Base-by-base conservation (phyloP, 257 asterid genomes). In the Scutellaria galericulata region DNA sequence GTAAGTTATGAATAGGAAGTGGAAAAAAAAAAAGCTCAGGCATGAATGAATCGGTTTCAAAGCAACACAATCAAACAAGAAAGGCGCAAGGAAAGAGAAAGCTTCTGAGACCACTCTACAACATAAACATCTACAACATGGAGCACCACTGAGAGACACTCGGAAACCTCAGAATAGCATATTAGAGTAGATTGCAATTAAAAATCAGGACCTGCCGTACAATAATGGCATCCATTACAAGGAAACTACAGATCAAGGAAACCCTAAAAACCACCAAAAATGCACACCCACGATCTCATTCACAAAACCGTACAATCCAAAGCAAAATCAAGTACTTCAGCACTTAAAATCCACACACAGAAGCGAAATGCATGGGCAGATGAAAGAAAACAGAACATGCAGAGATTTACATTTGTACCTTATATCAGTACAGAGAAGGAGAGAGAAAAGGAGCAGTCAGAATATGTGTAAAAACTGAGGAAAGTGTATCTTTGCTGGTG, bases 221-320 rank as follows among this genome's bases (percentile, higher is more conserved):
- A 60, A 15, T 11, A 9, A 15, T 31, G 7, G 40, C n/a, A 66
- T 6, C 53, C 51, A 40, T 41, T 61, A 58, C 18, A 39, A 6
- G 57, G 5, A 44, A 72, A 22, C 37, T 64, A 52, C 58, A 64
- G 12, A 50, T 47, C 50, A 58, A 65, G 48, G 46, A 51, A 65
- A 75, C 65, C 78, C 83, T 70, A 71, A 61, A 64, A 73, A 55
- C 44, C 39, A 73, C 41, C 56, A 35, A 44, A 13, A 44, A 53
- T 11, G 15, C 4, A 13, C 72, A 14, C 37, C 44, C 65, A 9
- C 64, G 14, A 55, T 39, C 60, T 39, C 61, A 70, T 14, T 42
- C 11, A 18, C 55, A 46, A 64, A 80, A 15, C 52, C 72, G 12
- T 2, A 40, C 7, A 45, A 60, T 51, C 48, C 70, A 47, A 10